Conservation (phyloP, 2,329 filamentous ascomycete species). For the Fusarium sp. region DNA sequence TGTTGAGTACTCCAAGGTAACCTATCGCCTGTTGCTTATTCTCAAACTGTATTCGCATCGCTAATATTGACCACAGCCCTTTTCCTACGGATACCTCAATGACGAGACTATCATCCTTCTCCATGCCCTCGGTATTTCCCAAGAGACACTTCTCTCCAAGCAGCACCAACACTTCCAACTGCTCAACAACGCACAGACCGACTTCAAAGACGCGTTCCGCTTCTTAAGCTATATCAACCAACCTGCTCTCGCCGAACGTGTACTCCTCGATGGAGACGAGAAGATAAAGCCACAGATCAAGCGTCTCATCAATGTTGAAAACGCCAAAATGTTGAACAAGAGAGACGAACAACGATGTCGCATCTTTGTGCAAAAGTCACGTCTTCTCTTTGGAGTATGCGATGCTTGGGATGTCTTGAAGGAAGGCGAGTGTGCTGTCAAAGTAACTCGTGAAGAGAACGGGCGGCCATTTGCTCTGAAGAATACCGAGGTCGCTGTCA, state of each 20-base stretch:
- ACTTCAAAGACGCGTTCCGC: not conserved
- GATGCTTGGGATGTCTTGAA: not conserved
- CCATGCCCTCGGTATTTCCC: rapidly evolving
- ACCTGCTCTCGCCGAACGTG: not conserved
- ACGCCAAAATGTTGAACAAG: conserved; percentile 1
- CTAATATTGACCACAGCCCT: not conserved
- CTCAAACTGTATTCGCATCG: too few relatives aligned
- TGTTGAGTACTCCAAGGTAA: conserved; percentile 2
- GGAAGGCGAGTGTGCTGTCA: conserved; percentile 6
- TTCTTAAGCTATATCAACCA: conserved; percentile 5
- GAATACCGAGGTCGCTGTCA: not conserved
- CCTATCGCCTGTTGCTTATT: rapidly evolving
- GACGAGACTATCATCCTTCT: conserved; percentile 5
- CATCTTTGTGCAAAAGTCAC: not conserved
- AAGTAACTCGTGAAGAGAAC: not conserved
- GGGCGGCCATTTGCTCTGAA: not conserved
- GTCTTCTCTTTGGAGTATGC: not conserved
- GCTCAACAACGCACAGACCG: not conserved
- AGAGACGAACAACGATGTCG: not conserved
- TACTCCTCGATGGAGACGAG: not conserved
- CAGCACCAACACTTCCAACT: not conserved
- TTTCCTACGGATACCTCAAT: not conserved
- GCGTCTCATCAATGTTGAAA: not conserved
- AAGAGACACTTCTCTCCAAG: not conserved
- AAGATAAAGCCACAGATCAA: not conserved